Evolutionary conservation across 2,329 filamentous ascomycete genomes (phyloP), one percentile per base, ranked within the genome.

Genomic region (Incumbomyces delicatus): DNA sequence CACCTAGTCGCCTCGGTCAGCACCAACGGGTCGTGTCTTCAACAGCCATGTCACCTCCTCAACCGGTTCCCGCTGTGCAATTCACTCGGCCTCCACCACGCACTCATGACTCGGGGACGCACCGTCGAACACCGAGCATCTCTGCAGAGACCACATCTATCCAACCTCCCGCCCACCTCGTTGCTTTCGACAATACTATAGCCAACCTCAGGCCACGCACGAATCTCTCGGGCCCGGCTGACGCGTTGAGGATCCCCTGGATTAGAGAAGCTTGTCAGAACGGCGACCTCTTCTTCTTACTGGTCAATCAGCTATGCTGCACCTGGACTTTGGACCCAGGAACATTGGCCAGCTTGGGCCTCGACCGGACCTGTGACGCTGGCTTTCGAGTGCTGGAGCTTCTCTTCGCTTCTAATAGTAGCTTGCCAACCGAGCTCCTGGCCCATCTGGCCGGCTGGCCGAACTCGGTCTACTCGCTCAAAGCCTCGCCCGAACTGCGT

Each of bases 201-300:
- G 18, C 41, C 17, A 33, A 44, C 7, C 34, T 44, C 17, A 8
- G 31, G 6, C 18, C 6, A 14, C 41, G 41, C 13, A 44, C 36
- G 4, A 33, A 22, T 22, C 31, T 37, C 3, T 36, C 33, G 12
- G 12, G 18, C n/a, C 20, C 7, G 14, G 27, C 16, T 3, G 16
- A 31, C 10, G 12, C n/a, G 41, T 20, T 42, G 29, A 71, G 83
- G 27, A 66, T 78, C 30, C 53, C 60, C n/a, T 67, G 84, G 3
- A 63, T 88, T 11, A 57, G 52, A 27, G 66, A 76, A 22, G 83
- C 83, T 1, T 81, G 78, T 52, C 33, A 53, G 1, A 56, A 60
- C 1, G 60, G 70, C 3, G 84, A 88, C 59, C 52, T 68, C 40
- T 77, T 83, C 57, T 87, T 82, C 58, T 55, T 87, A 41, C 68